These are phyloP conservation scores for Oryza meyeriana DNA, from an alignment of 176 grass and related monocot species.

Conservation along the genomic window DNA sequence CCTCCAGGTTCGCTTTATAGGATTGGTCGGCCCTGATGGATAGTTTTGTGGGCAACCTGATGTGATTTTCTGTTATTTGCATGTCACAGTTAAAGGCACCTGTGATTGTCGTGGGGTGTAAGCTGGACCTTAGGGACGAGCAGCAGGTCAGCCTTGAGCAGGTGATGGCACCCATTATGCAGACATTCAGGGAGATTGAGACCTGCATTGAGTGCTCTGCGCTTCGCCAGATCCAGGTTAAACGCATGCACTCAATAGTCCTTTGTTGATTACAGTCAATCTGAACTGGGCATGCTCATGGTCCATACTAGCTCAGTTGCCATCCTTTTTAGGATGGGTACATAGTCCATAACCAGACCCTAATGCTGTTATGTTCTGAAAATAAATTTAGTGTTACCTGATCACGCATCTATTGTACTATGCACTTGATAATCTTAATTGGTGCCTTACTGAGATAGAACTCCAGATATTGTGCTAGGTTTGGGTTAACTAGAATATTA, in stretches of 20 bases:
- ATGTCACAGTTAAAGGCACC: slow-evolving; percentile 63
- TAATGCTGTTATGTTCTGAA: not conserved
- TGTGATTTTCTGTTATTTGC: slow-evolving; percentile 23
- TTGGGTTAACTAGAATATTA: not conserved
- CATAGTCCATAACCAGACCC: not conserved
- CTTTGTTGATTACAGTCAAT: not conserved
- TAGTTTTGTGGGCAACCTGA: not conserved
- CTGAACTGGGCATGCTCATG: not conserved
- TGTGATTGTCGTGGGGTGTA: slow-evolving; percentile 88
- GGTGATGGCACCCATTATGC: slow-evolving; percentile 97
- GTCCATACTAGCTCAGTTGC: not conserved
- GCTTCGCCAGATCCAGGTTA: slow-evolving; percentile 97
- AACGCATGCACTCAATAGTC: not conserved
- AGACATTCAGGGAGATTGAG: slow-evolving; percentile 87
- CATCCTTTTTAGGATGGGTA: not conserved
- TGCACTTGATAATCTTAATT: not conserved
- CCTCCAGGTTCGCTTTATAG: slow-evolving; percentile 38
- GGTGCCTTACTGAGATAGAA: not conserved
- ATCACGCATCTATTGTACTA: not conserved
- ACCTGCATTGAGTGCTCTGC: slow-evolving; percentile 97
- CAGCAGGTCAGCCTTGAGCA: slow-evolving; percentile 87
- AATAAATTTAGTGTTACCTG: not conserved
- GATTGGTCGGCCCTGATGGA: not conserved
- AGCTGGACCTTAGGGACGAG: slow-evolving; percentile 86
- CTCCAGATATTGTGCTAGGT: not conserved